Evolutionary conservation across 305 asterid species (phyloP).

Genomic region (Ilex paraguariensis): DNA sequence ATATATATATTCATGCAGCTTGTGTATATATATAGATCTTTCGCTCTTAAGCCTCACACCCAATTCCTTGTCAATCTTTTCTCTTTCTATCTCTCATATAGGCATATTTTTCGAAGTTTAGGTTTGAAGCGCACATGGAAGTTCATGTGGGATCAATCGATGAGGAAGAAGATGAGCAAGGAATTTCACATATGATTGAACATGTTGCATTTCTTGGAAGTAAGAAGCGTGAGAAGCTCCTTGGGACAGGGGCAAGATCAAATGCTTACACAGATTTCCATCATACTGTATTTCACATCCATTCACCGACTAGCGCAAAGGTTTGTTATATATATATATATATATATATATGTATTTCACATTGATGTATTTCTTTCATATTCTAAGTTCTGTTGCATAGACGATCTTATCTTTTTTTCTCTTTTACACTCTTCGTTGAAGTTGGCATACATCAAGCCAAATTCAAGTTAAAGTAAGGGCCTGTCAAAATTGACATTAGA

Average conservation of each 20-base stretch:
- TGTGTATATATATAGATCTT: neutral
- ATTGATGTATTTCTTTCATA: too few relatives aligned
- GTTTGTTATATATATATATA: constrained; percentile 23
- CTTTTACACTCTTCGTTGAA: too few relatives aligned
- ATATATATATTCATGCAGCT: neutral
- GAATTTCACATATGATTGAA: constrained; percentile 99
- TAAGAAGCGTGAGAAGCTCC: constrained; percentile 98
- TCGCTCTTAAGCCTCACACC: constrained; percentile 5
- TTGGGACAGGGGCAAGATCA: constrained; percentile 98
- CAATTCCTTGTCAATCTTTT: neutral
- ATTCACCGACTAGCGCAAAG: constrained; percentile 91
- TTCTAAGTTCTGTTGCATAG: too few relatives aligned
- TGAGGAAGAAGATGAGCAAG: constrained; percentile 99
- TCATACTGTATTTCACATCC: constrained; percentile 99
- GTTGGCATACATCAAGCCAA: neutral
- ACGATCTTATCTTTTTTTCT: too few relatives aligned
- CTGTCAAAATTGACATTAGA: too few relatives aligned
- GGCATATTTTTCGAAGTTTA: constrained; percentile 27
- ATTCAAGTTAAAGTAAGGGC: neutral
- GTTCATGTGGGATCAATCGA: constrained; percentile 98
- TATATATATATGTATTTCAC: neutral
- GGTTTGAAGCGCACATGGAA: constrained; percentile 99
- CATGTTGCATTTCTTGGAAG: constrained; percentile 99
- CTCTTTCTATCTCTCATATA: constrained; percentile 4
- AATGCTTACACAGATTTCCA: constrained; percentile 99